Conservation (phyloP, 441 rosid species). For the Croton laevigatus region DNA sequence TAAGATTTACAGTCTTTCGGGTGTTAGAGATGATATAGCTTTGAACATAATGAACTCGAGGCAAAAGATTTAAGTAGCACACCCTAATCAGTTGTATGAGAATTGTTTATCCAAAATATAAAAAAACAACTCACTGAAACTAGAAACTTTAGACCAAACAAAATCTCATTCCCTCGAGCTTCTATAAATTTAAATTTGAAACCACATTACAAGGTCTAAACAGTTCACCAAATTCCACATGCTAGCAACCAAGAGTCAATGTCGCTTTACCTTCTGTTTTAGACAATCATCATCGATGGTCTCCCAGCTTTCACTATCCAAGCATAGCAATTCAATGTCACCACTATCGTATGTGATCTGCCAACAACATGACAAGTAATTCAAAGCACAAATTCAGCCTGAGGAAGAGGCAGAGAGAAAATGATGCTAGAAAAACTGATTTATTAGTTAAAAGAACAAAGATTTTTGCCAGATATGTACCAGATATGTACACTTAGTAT, state of each 20-base stretch:
- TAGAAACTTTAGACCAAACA: neutral
- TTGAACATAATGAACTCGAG: too few relatives aligned
- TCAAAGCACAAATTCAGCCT: neutral
- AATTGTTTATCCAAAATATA: neutral
- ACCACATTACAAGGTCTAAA: neutral
- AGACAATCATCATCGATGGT: constrained; percentile 36
- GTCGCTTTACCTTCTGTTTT: constrained; percentile 37
- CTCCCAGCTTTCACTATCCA: constrained; percentile 59
- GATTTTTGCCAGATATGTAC: neutral
- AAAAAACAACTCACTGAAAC: neutral
- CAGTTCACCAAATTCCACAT: neutral
- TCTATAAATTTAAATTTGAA: neutral
- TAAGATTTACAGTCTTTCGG: too few relatives aligned
- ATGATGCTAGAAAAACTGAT: neutral
- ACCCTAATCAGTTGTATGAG: neutral
- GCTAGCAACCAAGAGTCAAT: constrained; percentile 9
- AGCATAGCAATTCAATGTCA: constrained; percentile 49
- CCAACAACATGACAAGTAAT: constrained; percentile 6
- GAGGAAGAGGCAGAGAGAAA: neutral
- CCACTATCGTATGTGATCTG: constrained; percentile 53
- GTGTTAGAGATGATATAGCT: too few relatives aligned
- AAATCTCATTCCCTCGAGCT: neutral
- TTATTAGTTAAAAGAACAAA: neutral
- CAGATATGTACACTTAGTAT: neutral
- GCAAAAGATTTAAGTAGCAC: neutral